Conservation (phyloP, 495 filamentous ascomycete genomes). For the Mycothermus thermophilus region DNA sequence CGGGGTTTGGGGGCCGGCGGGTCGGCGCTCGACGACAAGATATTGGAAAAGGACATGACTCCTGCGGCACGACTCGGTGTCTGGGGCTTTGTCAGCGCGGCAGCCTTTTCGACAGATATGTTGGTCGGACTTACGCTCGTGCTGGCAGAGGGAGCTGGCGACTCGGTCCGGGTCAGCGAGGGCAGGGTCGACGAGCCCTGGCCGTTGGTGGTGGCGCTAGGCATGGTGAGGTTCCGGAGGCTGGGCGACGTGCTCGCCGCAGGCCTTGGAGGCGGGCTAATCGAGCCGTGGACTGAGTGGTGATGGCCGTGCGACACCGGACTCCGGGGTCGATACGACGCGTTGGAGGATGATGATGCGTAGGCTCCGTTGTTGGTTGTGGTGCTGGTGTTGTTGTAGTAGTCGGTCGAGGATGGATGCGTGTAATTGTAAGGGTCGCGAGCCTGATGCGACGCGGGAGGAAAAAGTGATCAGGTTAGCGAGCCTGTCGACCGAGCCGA, state of each 20-base stretch:
- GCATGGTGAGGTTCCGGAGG: conserved; percentile 29
- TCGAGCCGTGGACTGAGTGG: conserved; percentile 37
- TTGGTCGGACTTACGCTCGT: conserved; percentile 30
- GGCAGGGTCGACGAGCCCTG: conserved; percentile 27
- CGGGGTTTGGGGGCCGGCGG: conserved; percentile 35
- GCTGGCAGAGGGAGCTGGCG: conserved; percentile 20
- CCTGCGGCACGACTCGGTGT: conserved; percentile 55
- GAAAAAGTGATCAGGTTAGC: conserved; percentile 14
- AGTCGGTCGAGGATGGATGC: conserved; percentile 24
- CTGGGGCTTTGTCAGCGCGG: no score
- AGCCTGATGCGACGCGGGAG: conserved; percentile 24
- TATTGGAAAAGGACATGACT: conserved; percentile 86
- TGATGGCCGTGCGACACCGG: conserved; percentile 41
- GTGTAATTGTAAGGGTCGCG: conserved; percentile 39
- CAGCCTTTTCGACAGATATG: no score
- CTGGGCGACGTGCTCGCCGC: conserved; percentile 39
- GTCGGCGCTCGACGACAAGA: conserved; percentile 62
- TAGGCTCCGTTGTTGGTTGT: no score
- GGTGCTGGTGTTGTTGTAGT: conserved; percentile 43
- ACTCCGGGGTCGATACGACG: conserved; percentile 41
- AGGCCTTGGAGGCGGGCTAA: conserved; percentile 37
- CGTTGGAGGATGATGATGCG: conserved; percentile 43
- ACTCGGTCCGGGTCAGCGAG: conserved; percentile 32
- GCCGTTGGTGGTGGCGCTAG: conserved; percentile 33
- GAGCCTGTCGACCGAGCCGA: no score